These are phyloP conservation scores for Lasiosphaeria ovina DNA, from an alignment of 495 filamentous ascomycete genomes.

Conservation along the genomic window DNA sequence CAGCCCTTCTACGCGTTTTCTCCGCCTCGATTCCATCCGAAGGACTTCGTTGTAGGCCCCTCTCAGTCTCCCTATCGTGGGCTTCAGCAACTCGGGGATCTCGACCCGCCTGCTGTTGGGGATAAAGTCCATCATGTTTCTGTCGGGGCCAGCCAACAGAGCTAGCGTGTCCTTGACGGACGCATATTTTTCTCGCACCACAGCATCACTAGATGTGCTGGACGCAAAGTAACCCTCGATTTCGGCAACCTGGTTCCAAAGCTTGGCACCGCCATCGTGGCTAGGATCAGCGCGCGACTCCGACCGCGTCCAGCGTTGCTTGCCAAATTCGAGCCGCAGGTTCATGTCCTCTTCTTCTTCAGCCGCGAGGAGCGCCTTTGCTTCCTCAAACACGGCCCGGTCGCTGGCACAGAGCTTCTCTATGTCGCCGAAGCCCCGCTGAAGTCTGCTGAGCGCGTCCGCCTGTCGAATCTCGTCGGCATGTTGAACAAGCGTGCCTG, in stretches of 20 bases:
- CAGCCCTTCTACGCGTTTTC: slow-evolving; percentile 70
- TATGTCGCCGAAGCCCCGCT: slow-evolving; percentile 78
- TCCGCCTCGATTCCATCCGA: slow-evolving; percentile 73
- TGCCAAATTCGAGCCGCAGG: slow-evolving; percentile 77
- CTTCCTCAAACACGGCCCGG: slow-evolving; percentile 73
- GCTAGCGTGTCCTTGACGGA: slow-evolving; percentile 71
- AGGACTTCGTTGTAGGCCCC: slow-evolving; percentile 77
- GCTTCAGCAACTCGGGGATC: slow-evolving; percentile 76
- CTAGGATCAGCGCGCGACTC: slow-evolving; percentile 52
- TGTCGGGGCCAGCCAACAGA: slow-evolving; percentile 73
- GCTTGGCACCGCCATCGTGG: slow-evolving; percentile 64
- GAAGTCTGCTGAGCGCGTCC: slow-evolving; percentile 72
- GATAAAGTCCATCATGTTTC: slow-evolving; percentile 81
- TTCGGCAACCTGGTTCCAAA: slow-evolving; percentile 72
- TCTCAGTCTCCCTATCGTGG: slow-evolving; percentile 69
- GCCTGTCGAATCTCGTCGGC: slow-evolving; percentile 95
- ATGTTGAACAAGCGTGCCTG: slow-evolving; percentile 77
- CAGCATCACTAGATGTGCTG: slow-evolving; percentile 75
- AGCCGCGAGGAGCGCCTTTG: slow-evolving; percentile 66
- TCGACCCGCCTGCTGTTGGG: slow-evolving; percentile 76
- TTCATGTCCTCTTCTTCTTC: slow-evolving; percentile 82
- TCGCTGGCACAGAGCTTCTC: slow-evolving; percentile 80
- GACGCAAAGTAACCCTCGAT: slow-evolving; percentile 86
- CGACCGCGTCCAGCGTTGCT: slow-evolving; percentile 76
- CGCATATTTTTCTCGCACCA: slow-evolving; percentile 75